Evolutionary conservation across 1,284 basidiomycete species (phyloP), one percentile per base, ranked within the genome.

Genomic region (Trametes versicolor): DNA sequence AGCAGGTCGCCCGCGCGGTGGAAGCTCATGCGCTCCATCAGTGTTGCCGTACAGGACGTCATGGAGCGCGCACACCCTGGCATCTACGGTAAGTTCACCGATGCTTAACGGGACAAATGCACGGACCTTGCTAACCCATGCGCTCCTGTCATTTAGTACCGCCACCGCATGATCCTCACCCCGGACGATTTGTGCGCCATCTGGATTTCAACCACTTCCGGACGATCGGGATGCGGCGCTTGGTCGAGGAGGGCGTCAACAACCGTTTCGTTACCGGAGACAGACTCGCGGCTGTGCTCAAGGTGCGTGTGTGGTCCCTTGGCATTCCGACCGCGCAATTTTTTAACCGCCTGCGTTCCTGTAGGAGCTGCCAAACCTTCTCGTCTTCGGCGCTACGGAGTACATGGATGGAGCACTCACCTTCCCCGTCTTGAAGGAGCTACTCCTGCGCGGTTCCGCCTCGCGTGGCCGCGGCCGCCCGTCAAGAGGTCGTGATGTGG

Each of bases 401-500:
- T 98, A 97, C 75, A 97, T 98, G 92, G 96, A 98, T 71, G 94
- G 95, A 1, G 91, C 96, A 0, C 81, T 98, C 51, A 92, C 91
- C 9, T 81, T 92, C 27, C 82, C 88, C 0, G 95, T 98, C 2
- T 79, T 98, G 25, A 92, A 90, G 63, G 96, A 97, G 73, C 81
- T 98, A 9, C 89, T 98, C 73, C 86, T 97, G 68, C 89, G 96
- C 34, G 95, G 95, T 8, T 79, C 82, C 9, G 83, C 86, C 10
- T 89, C 89, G 36, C 85, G 88, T 48, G 88, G 87, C 1, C 83
- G 91, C 23, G 88, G 90, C 0, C 88, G 89, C 39, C 87, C 87
- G n/a, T 82, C 85, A n/a, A 87, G 91, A 62, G 87, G 88, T 2
- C 87, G 90, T 37, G 85, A 84, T 27, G 72, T 84, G 23, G 67